These are phyloP conservation scores for Podospora bellae-mahoneyi DNA, from an alignment of 495 filamentous ascomycete species.

Conservation along the genomic window DNA sequence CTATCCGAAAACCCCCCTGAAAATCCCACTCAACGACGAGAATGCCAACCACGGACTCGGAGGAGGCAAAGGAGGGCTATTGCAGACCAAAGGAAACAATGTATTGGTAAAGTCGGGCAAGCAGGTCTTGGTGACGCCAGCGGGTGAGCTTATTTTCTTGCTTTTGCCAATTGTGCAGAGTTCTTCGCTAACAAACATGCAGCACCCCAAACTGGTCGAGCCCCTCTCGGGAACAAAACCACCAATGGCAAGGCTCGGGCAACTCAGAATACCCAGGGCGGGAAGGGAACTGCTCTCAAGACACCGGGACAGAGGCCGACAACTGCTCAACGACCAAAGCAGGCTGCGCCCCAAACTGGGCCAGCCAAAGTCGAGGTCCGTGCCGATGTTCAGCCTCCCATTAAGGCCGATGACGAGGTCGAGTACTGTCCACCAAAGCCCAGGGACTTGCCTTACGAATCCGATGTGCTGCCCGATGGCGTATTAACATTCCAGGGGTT, in stretches of 20 bases:
- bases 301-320: slow-evolving; percentile 27
- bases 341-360: slow-evolving; percentile 44
- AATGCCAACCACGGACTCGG: slow-evolving; percentile 61
- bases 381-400: slow-evolving; percentile 29
- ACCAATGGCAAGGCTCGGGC: slow-evolving; percentile 86
- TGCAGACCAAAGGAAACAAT: slow-evolving; percentile 56
- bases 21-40: slow-evolving; percentile 81
- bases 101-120: slow-evolving; percentile 45
- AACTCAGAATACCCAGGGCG: slow-evolving; percentile 53
- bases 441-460: slow-evolving; percentile 67
- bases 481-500: slow-evolving; percentile 45
- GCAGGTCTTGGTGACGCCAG: slow-evolving; percentile 71
- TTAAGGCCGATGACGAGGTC: slow-evolving; percentile 58
- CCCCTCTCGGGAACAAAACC: slow-evolving; percentile 87
- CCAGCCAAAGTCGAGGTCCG: slow-evolving; percentile 45
- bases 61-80: slow-evolving; percentile 62
- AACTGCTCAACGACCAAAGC: slow-evolving; percentile 35
- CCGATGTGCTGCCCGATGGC: slow-evolving; percentile 69
- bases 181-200: slow-evolving; percentile 28
- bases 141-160: slow-evolving; percentile 17
- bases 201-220: slow-evolving; percentile 65
- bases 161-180: background rate
- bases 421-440: slow-evolving; percentile 46
- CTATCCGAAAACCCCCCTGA: slow-evolving; percentile 80
- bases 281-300: slow-evolving; percentile 33